Evolutionary conservation across 345 rosid species (phyloP).

Genomic region (Nasturtium officinale): DNA sequence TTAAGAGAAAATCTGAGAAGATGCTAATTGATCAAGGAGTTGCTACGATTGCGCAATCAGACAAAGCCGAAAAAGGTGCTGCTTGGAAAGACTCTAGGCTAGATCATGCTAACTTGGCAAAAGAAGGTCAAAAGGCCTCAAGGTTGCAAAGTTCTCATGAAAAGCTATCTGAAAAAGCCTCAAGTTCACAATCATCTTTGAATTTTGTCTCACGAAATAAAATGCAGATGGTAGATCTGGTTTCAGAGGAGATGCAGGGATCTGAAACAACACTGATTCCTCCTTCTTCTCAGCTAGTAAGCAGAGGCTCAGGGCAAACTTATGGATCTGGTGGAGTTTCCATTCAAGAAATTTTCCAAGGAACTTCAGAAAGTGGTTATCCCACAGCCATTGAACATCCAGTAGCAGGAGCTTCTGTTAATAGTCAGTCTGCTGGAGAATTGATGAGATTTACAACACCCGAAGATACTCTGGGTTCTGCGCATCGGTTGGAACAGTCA

Average conservation of each 20-base stretch:
- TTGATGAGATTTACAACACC: constrained; percentile 35
- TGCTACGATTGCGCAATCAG: constrained; percentile 40
- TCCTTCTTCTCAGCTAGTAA: constrained; percentile 59
- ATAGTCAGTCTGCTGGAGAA: constrained; percentile 42
- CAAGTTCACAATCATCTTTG: constrained; percentile 51
- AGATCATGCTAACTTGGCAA: constrained; percentile 41
- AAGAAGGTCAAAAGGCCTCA: constrained; percentile 39
- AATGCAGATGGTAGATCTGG: constrained; percentile 44
- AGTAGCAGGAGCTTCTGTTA: constrained; percentile 43
- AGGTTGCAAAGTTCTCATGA: constrained; percentile 41
- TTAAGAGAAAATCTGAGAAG: constrained; percentile 49
- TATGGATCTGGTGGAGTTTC: constrained; percentile 40
- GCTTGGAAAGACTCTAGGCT: constrained; percentile 44
- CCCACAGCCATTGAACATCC: constrained; percentile 35
- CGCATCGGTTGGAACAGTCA: constrained; percentile 61
- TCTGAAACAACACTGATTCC: constrained; percentile 55
- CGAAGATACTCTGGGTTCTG: constrained; percentile 70
- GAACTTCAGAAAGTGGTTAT: constrained; percentile 54
- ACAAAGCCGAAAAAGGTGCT: constrained; percentile 38
- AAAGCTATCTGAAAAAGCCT: constrained; percentile 42
- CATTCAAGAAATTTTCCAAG: constrained; percentile 45
- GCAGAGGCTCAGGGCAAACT: constrained; percentile 43
- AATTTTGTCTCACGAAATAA: constrained; percentile 43
- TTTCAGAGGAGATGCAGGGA: constrained; percentile 47
- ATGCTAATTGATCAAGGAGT: constrained; percentile 52